Evolutionary conservation across 441 rosid genomes (phyloP).

Genomic region (Lepidium campestre): DNA sequence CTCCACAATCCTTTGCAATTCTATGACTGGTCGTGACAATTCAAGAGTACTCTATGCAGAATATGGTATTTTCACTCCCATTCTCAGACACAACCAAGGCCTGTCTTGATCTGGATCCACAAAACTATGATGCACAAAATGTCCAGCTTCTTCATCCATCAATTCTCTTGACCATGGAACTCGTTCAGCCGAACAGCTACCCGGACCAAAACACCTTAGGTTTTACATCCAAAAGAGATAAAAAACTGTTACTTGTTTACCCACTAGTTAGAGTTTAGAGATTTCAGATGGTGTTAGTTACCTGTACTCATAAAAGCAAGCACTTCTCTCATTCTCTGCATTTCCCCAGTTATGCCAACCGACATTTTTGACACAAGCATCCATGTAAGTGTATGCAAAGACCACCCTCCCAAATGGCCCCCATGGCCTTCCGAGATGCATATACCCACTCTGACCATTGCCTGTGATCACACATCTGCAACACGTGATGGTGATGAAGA

Average conservation of each 20-base stretch:
- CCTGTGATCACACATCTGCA: conserved; percentile 94
- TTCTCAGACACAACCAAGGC: conserved; percentile 84
- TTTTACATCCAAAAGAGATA: not conserved
- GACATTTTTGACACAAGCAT: conserved; percentile 56
- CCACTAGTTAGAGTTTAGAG: not conserved
- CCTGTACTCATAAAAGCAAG: conserved; percentile 98
- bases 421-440: conserved; percentile 94
- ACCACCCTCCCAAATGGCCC: conserved; percentile 98
- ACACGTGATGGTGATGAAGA: too few species aligned
- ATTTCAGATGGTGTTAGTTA: conserved; percentile 15
- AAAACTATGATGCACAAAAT: conserved; percentile 69
- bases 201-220: conserved; percentile 86
- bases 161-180: conserved; percentile 87
- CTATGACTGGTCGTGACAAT: not conserved
- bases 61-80: conserved; percentile 71
- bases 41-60: conserved; percentile 44
- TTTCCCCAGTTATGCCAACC: conserved; percentile 99
- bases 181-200: conserved; percentile 67
- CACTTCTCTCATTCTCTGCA: conserved; percentile 88
- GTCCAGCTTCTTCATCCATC: conserved; percentile 81
- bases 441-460: conserved; percentile 62
- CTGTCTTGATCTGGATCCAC: conserved; percentile 71
- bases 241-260: not conserved
- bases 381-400: conserved; percentile 78
- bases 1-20: not conserved